Evolutionary conservation across 495 filamentous ascomycete species (phyloP).

Genomic region (Aspergillus taichungensis): DNA sequence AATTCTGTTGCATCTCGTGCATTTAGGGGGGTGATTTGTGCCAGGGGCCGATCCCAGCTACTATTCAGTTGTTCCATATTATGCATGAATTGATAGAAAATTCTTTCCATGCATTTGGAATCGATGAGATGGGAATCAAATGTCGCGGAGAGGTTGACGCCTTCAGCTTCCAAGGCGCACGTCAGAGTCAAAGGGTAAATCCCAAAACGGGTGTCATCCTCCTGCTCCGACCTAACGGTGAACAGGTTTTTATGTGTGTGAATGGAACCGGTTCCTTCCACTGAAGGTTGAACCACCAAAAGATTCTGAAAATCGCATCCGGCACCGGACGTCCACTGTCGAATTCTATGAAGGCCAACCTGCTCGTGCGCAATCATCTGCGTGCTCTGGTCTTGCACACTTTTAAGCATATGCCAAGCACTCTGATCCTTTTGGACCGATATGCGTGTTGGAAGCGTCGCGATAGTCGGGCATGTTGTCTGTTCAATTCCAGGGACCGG

Average conservation of each 20-base stretch:
- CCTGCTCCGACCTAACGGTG: too few species aligned
- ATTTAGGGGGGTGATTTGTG: slow-evolving; percentile 5
- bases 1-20: slow-evolving; percentile 3
- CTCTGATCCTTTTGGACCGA: not conserved
- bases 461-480: slow-evolving; percentile 27
- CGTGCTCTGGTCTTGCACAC: slow-evolving; percentile 24
- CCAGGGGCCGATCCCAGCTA: not conserved
- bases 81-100: slow-evolving; percentile 12
- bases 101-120: too few species aligned
- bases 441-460: slow-evolving; percentile 14
- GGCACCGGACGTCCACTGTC: slow-evolving; percentile 37
- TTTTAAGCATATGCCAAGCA: slow-evolving; percentile 18
- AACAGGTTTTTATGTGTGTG: too few species aligned
- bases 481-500: slow-evolving; percentile 1
- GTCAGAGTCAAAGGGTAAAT: too few species aligned
- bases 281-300: too few species aligned
- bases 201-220: too few species aligned
- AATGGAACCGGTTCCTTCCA: too few species aligned
- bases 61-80: slow-evolving; percentile 9
- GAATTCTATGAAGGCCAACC: slow-evolving; percentile 43
- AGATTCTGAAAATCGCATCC: slow-evolving; percentile 45
- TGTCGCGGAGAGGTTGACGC: too few species aligned
- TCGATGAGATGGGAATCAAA: too few species aligned
- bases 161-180: too few species aligned
- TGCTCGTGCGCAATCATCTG: slow-evolving; percentile 33